Evolutionary conservation across 2,329 filamentous ascomycete genomes (phyloP).

Genomic region (Penicillium sp.): DNA sequence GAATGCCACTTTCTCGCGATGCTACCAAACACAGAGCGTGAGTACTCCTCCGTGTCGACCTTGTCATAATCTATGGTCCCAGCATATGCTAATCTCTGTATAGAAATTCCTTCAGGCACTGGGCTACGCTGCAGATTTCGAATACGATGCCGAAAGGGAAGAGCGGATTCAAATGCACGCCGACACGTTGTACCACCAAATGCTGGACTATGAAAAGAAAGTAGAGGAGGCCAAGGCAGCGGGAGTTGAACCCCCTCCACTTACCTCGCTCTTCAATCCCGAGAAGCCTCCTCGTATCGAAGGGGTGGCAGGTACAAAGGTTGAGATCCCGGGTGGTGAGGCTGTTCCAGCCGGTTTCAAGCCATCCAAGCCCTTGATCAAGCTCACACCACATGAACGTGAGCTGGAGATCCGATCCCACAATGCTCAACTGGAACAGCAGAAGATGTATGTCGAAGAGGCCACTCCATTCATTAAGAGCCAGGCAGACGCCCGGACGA

Average conservation of each 20-base stretch:
- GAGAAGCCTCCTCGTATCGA: slow-evolving; percentile 30
- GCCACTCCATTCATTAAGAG: slow-evolving; percentile 45
- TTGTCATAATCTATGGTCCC: neutral
- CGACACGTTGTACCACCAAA: slow-evolving; percentile 84
- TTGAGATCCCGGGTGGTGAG: slow-evolving; percentile 47
- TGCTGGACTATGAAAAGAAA: slow-evolving; percentile 79
- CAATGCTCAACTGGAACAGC: slow-evolving; percentile 46
- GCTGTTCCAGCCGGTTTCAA: slow-evolving; percentile 44
- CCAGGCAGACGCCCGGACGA: slow-evolving; percentile 45
- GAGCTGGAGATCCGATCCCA: slow-evolving; percentile 52
- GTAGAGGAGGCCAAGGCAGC: slow-evolving; percentile 65
- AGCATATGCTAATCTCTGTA: slow-evolving; percentile 6
- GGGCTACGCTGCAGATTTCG: slow-evolving; percentile 76
- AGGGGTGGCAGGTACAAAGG: slow-evolving; percentile 24
- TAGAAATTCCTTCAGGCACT: slow-evolving; percentile 88
- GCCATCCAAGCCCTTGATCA: slow-evolving; percentile 46
- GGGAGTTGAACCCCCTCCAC: slow-evolving; percentile 49
- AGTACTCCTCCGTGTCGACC: slow-evolving; percentile 34
- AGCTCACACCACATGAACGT: slow-evolving; percentile 54
- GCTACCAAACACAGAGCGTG: slow-evolving; percentile 86
- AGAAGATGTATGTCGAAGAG: slow-evolving; percentile 45
- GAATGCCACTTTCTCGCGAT: slow-evolving; percentile 79
- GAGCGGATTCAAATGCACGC: slow-evolving; percentile 96
- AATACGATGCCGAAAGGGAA: slow-evolving; percentile 70
- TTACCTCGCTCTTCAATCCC: slow-evolving; percentile 54